Percentiles rank a stretch among this genome's conserved stretches.
These are phyloP conservation scores for Trapa incisa DNA, from an alignment of 345 rosid genomes.

Conservation along the genomic window DNA sequence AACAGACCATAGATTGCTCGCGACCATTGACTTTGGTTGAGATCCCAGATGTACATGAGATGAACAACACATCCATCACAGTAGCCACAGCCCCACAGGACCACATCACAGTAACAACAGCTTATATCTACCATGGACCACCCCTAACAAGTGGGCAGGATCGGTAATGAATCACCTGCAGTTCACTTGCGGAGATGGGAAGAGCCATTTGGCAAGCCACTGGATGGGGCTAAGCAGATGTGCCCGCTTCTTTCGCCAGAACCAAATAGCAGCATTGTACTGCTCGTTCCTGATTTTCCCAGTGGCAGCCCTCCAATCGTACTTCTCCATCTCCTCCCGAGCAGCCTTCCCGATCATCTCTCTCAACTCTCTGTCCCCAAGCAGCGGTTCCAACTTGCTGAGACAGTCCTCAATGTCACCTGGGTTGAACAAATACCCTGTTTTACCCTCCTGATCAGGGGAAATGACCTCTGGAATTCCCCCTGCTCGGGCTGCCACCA, in stretches of 20 bases:
- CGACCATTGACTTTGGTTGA: background rate
- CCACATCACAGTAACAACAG: background rate
- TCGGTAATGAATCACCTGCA: conserved; percentile 5
- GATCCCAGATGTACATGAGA: background rate
- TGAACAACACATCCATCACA: background rate
- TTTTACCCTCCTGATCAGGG: conserved; percentile 82
- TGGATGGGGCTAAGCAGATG: conserved; percentile 66
- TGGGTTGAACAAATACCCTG: conserved; percentile 41
- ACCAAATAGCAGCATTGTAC: conserved; percentile 91
- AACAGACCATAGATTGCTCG: background rate
- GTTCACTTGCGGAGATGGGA: conserved; percentile 45
- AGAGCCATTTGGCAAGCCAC: conserved; percentile 55
- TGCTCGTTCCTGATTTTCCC: conserved; percentile 77
- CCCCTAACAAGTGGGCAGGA: background rate
- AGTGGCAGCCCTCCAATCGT: conserved; percentile 94
- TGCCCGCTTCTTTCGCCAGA: conserved; percentile 79
- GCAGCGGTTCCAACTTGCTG: conserved; percentile 46
- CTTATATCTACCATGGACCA: background rate
- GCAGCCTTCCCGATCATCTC: conserved; percentile 74
- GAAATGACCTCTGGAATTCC: conserved; percentile 90
- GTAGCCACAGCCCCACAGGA: background rate
- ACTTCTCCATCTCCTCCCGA: conserved; percentile 76
- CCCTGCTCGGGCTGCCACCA: conserved; percentile 79
- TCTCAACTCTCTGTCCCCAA: conserved; percentile 42
- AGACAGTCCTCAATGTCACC: conserved; percentile 84